Percentiles rank a stretch among this genome's conserved stretches.
phyloP scores from a whole-genome alignment of 345 rosid genomes.

The Firmiana major region DNA sequence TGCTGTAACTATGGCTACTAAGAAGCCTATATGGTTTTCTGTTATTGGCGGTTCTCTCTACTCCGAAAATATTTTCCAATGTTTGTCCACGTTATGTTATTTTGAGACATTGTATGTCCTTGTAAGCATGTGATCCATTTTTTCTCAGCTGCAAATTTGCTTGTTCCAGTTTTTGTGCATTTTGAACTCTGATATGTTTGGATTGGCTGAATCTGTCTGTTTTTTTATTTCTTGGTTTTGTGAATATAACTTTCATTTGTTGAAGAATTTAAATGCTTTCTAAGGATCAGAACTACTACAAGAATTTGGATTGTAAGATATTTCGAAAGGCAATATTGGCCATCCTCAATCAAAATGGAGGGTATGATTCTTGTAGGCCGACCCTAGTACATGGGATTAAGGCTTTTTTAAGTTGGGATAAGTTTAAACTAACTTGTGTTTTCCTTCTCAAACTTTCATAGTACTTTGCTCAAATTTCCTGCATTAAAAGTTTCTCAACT shows the following conservation, averaged over 20 bases:
- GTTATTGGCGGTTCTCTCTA: background rate
- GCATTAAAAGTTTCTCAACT: background rate
- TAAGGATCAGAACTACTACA: too few species aligned
- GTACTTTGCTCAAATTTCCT: background rate
- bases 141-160: background rate
- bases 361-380: too few species aligned
- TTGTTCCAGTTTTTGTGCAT: background rate
- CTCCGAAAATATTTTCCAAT: background rate
- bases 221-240: too few species aligned
- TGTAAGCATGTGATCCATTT: background rate
- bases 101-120: background rate
- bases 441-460: background rate
- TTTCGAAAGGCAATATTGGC: too few species aligned
- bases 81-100: background rate
- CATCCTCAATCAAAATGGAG: too few species aligned
- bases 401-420: too few species aligned
- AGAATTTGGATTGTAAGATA: too few species aligned
- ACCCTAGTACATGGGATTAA: too few species aligned
- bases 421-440: too few species aligned
- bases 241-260: too few species aligned
- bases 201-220: background rate
- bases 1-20: background rate
- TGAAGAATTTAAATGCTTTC: too few species aligned
- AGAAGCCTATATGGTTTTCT: background rate
- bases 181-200: background rate